Evolutionary conservation across 139 green algal species (phyloP).

Genomic region (Closterium sp.): DNA sequence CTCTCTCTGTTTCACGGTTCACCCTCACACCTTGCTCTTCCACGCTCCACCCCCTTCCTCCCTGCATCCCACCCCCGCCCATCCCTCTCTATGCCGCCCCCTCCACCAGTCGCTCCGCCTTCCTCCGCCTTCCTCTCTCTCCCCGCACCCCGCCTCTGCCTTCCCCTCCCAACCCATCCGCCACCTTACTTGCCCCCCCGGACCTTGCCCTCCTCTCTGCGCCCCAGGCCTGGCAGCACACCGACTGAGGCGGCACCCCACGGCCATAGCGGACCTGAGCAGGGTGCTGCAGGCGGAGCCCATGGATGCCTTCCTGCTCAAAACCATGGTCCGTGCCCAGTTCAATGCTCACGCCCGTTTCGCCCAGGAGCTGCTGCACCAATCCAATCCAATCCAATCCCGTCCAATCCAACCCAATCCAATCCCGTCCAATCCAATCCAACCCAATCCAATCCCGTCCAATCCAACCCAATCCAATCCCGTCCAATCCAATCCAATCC

Average conservation of each 20-base stretch:
- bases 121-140: background rate
- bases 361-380: too few species aligned
- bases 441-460: too few species aligned
- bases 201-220: background rate
- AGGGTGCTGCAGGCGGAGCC: background rate
- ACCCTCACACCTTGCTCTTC: too few species aligned
- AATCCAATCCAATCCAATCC: conserved; percentile 33
- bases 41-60: background rate
- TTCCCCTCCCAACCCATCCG: background rate
- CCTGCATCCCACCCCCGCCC: too few species aligned
- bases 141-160: too few species aligned
- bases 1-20: background rate
- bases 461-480: too few species aligned
- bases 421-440: too few species aligned
- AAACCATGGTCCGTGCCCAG: background rate
- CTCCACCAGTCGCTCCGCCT: background rate
- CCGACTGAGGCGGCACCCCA: background rate
- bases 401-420: too few species aligned
- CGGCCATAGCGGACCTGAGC: background rate
- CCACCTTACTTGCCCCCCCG: too few species aligned
- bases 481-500: too few species aligned
- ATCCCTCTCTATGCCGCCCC: too few species aligned
- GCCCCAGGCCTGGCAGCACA: background rate
- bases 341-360: too few species aligned
- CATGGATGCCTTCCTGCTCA: background rate